phyloP scores from a whole-genome alignment of 192 early-diverging fungal species.

The Podila minutissima region DNA sequence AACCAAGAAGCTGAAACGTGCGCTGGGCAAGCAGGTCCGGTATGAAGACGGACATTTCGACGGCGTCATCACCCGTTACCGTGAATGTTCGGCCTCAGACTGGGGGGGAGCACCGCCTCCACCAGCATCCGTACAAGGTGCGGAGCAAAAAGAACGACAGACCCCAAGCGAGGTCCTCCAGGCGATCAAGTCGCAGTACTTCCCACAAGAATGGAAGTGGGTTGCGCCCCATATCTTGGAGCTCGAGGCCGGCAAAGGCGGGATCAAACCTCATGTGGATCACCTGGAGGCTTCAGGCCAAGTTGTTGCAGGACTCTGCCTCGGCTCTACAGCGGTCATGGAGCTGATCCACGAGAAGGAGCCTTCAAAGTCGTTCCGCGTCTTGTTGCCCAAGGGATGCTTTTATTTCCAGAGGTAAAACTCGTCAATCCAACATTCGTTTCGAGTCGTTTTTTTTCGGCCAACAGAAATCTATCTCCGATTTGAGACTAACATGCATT shows the following conservation, averaged over 20 bases:
- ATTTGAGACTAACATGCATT: too few species aligned
- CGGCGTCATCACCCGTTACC: conserved; percentile 75
- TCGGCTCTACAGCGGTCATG: conserved; percentile 78
- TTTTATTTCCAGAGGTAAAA: conserved; percentile 80
- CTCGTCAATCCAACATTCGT: background rate
- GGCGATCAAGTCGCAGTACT: conserved; percentile 64
- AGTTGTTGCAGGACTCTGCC: conserved; percentile 78
- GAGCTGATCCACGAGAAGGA: conserved; percentile 73
- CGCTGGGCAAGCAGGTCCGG: conserved; percentile 49
- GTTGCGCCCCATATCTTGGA: conserved; percentile 85
- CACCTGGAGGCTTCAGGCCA: conserved; percentile 82
- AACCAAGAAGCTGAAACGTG: conserved; percentile 56
- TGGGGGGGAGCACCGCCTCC: conserved; percentile 61
- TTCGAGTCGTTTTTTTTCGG: background rate
- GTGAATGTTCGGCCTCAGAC: conserved; percentile 74
- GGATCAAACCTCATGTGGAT: conserved; percentile 86
- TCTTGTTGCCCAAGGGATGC: conserved; percentile 67
- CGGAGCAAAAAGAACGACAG: conserved; percentile 49
- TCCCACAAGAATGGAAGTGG: conserved; percentile 70
- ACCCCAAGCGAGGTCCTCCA: conserved; percentile 60
- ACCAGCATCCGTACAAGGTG: conserved; percentile 6
- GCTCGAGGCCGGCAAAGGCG: conserved; percentile 67
- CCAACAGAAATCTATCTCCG: background rate
- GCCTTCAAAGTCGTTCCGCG: conserved; percentile 65
- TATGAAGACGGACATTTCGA: conserved; percentile 85